Percentiles rank a stretch among this genome's conserved stretches.
These are phyloP conservation scores for Linnemannia exigua DNA, from an alignment of 192 early-diverging fungal species.

Conservation along the genomic window DNA sequence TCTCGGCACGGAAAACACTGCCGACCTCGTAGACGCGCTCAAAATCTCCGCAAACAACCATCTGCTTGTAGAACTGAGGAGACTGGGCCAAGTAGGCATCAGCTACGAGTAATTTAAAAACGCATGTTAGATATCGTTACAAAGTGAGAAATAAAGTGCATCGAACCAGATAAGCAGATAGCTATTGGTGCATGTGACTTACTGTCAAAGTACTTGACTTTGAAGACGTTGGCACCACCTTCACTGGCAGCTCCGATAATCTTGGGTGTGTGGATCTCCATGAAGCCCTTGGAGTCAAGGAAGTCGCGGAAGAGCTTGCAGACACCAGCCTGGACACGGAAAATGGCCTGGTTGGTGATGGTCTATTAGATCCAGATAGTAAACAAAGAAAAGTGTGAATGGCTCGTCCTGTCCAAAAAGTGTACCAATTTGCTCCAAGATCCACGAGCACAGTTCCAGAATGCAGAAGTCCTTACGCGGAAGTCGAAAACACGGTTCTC, in stretches of 20 bases:
- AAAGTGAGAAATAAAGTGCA: neutral
- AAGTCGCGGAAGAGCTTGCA: constrained; percentile 97
- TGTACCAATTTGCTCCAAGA: no score
- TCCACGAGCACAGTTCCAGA: neutral
- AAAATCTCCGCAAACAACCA: constrained; percentile 97
- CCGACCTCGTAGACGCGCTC: constrained; percentile 98
- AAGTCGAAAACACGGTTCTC: constrained; percentile 96
- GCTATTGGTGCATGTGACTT: constrained; percentile 15
- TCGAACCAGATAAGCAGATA: neutral
- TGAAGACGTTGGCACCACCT: constrained; percentile 99
- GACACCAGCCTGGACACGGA: constrained; percentile 96
- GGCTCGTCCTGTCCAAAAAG: neutral
- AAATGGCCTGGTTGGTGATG: constrained; percentile 96
- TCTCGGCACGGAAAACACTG: constrained; percentile 97
- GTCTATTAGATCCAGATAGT: no score
- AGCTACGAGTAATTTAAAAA: constrained; percentile 46
- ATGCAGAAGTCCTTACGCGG: constrained; percentile 66
- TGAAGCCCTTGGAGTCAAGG: constrained; percentile 82
- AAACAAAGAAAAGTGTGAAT: neutral
- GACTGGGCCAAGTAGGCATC: constrained; percentile 97
- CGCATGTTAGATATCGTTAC: neutral
- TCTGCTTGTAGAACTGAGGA: constrained; percentile 99
- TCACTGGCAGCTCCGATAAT: constrained; percentile 93
- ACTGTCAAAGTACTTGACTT: constrained; percentile 97
- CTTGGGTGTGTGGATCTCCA: constrained; percentile 99